phyloP scores from a whole-genome alignment of 495 filamentous ascomycete species.

The Coniosporium apollinis region DNA sequence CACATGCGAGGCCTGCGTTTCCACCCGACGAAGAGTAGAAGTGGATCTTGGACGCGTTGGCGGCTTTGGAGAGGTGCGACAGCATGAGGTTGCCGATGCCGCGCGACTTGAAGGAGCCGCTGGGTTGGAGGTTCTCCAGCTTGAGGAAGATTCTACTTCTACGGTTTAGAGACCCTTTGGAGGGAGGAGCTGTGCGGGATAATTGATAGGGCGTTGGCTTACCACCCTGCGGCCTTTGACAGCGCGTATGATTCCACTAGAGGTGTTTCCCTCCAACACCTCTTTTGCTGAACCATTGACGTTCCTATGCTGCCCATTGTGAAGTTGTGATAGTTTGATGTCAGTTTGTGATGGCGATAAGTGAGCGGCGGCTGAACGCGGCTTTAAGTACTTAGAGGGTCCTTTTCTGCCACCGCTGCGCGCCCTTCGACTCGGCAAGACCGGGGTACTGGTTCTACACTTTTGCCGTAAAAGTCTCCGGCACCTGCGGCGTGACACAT shows the following conservation, averaged over 20 bases:
- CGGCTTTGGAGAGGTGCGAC: constrained; percentile 28
- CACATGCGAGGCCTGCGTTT: constrained; percentile 85
- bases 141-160: constrained; percentile 61
- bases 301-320: too few species aligned
- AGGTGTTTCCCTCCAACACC: constrained; percentile 58
- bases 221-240: constrained; percentile 60
- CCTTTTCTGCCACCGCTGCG: too few species aligned
- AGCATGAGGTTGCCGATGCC: constrained; percentile 73
- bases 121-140: constrained; percentile 82
- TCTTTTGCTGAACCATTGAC: too few species aligned
- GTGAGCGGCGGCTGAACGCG: too few species aligned
- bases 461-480: too few species aligned
- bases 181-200: neutral
- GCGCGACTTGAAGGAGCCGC: constrained; percentile 89
- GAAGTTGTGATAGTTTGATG: too few species aligned
- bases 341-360: too few species aligned
- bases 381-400: too few species aligned
- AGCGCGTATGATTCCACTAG: constrained; percentile 49
- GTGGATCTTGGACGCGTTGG: constrained; percentile 30
- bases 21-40: constrained; percentile 84
- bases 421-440: too few species aligned
- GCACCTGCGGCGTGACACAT: too few species aligned
- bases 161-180: constrained; percentile 17
- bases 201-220: constrained; percentile 10
- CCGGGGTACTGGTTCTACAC: too few species aligned